Conservation (phyloP, 352 stramenopile genomes). For the Pythium phragmiticola region DNA sequence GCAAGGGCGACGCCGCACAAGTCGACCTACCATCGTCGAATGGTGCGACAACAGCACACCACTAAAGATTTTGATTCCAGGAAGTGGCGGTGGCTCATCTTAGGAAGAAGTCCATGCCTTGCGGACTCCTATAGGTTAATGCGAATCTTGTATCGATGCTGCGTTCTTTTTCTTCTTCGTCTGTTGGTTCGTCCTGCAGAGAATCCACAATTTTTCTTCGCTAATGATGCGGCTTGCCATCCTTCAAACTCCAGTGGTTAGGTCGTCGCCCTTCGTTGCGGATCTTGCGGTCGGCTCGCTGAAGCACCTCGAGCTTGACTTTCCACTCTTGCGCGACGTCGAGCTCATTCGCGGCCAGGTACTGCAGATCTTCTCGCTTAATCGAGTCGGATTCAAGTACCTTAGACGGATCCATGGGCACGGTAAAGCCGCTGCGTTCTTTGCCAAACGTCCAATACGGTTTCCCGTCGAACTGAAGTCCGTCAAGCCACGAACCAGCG, state of each 20-base stretch:
- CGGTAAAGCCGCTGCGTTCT: slow-evolving; percentile 55
- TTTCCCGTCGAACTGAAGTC: slow-evolving; percentile 61
- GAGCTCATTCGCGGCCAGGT: slow-evolving; percentile 60
- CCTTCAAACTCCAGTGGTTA: slow-evolving; percentile 74
- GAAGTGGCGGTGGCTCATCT: too few species aligned
- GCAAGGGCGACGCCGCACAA: too few species aligned
- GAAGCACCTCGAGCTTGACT: slow-evolving; percentile 74
- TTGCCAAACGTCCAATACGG: slow-evolving; percentile 72
- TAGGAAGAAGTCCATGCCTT: too few species aligned
- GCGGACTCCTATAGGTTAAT: too few species aligned
- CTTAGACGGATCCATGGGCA: slow-evolving; percentile 55
- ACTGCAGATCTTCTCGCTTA: slow-evolving; percentile 70
- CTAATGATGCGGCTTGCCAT: slow-evolving; percentile 26
- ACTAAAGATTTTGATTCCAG: too few species aligned
- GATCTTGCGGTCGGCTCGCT: slow-evolving; percentile 74
- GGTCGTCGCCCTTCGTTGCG: slow-evolving; percentile 72
- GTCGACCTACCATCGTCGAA: too few species aligned
- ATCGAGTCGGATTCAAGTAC: slow-evolving; percentile 71
- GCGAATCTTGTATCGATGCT: background rate
- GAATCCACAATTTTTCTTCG: background rate
- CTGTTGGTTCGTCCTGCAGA: background rate
- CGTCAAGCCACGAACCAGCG: slow-evolving; percentile 75
- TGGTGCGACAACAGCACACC: too few species aligned
- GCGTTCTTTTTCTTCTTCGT: background rate
- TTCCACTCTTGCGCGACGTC: slow-evolving; percentile 86